These are phyloP conservation scores for Spathaspora passalidarum DNA, from an alignment of 805 yeast species.

Conservation along the genomic window DNA sequence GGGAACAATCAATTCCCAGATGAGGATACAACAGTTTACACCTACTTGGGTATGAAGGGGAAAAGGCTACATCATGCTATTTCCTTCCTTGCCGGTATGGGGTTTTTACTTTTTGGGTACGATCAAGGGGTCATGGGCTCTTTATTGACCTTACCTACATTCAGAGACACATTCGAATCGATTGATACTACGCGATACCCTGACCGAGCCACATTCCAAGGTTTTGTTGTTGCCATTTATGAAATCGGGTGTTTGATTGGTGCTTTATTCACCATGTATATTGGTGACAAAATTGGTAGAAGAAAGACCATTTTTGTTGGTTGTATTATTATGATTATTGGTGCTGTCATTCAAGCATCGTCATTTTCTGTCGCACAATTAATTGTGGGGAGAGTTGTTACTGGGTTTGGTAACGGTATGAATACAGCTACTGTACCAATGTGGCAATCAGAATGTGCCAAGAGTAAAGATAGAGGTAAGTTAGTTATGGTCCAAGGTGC, in stretches of 20 bases:
- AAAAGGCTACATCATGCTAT: too few species aligned
- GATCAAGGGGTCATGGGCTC: too few species aligned
- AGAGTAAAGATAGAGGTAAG: conserved; percentile 40
- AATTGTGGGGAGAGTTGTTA: conserved; percentile 54
- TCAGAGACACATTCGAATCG: too few species aligned
- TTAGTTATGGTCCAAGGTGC: conserved; percentile 47
- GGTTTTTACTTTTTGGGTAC: too few species aligned
- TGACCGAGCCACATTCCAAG: too few species aligned
- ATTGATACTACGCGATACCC: too few species aligned
- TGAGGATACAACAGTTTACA: too few species aligned
- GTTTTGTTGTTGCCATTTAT: conserved; percentile 68
- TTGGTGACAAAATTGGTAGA: conserved; percentile 42
- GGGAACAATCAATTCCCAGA: too few species aligned
- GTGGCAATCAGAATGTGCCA: conserved; percentile 47
- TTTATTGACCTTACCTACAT: too few species aligned
- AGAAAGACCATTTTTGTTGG: conserved; percentile 38
- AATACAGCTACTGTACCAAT: conserved; percentile 45
- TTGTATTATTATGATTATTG: conserved; percentile 36
- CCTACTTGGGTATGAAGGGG: too few species aligned
- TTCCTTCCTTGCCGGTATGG: too few species aligned
- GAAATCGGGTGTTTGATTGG: conserved; percentile 60
- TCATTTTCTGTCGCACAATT: conserved; percentile 63
- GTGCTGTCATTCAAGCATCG: conserved; percentile 37
- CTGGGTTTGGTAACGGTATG: conserved; percentile 42
- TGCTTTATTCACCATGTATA: conserved; percentile 37